Percentiles rank a stretch among this genome's conserved stretches.
Conservation (phyloP, 768 basidiomycete genomes). For the Rhizopogon sp. region DNA sequence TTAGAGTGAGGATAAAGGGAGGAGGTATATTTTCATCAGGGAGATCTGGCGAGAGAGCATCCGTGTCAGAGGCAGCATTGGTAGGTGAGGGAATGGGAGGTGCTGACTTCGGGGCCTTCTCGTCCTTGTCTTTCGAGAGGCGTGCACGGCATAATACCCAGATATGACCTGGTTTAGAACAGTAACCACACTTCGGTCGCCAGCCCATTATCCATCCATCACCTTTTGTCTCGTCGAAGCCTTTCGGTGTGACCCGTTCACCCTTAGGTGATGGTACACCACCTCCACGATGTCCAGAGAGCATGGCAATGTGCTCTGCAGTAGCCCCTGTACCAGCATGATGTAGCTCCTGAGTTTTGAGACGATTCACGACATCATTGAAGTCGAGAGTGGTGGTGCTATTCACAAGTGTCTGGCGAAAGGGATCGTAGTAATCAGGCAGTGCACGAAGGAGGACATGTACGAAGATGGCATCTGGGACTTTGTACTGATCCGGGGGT, state of each 20-base stretch:
- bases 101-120: background rate
- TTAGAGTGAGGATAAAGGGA: background rate
- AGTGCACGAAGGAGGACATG: too few species aligned
- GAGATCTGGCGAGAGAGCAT: background rate
- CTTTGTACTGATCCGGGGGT: too few species aligned
- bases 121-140: background rate
- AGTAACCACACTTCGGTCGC: background rate
- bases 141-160: background rate
- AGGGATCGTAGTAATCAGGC: too few species aligned
- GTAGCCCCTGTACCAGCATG: background rate
- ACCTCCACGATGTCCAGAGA: background rate
- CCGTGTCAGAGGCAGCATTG: background rate
- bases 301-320: background rate
- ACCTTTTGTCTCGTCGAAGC: background rate
- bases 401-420: too few species aligned
- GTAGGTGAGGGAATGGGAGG: background rate
- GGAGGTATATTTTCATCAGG: background rate
- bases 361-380: too few species aligned
- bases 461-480: too few species aligned
- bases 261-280: background rate
- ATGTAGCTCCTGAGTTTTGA: background rate
- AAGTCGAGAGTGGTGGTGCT: too few species aligned
- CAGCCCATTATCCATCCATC: background rate
- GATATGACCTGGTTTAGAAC: background rate
- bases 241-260: background rate